Percentiles rank a stretch among this genome's conserved stretches.
Conservation (phyloP, 495 filamentous ascomycete genomes). For the Penicillium bovifimosum region DNA sequence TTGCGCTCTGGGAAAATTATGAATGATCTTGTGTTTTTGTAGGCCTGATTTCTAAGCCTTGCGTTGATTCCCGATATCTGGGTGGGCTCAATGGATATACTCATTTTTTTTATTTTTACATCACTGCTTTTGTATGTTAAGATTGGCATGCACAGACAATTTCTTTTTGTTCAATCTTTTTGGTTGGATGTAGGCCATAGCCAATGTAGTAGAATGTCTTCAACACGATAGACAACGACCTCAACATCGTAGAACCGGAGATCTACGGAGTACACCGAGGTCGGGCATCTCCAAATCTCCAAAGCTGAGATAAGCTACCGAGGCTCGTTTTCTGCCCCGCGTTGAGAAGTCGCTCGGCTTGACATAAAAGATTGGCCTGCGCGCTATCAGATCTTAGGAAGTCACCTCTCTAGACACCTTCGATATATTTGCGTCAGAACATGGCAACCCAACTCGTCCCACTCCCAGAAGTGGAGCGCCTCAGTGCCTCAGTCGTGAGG, state of each 20-base stretch:
- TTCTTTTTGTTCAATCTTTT: constrained; percentile 15
- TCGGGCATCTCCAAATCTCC: background rate
- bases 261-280: background rate
- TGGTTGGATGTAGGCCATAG: background rate
- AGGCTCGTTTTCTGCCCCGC: constrained; percentile 21
- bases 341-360: background rate
- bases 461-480: constrained; percentile 59
- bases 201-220: no score
- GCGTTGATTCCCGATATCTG: constrained; percentile 32
- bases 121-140: constrained; percentile 40
- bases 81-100: constrained; percentile 46
- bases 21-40: constrained; percentile 37
- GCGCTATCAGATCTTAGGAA: constrained; percentile 4
- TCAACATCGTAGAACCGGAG: background rate
- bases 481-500: constrained; percentile 62
- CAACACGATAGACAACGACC: background rate
- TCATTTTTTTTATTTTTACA: constrained; percentile 35
- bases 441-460: constrained; percentile 47
- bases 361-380: background rate
- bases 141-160: constrained; percentile 39
- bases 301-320: constrained; percentile 29
- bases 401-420: background rate
- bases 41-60: constrained; percentile 24
- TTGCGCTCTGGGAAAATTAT: constrained; percentile 36
- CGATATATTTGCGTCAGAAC: background rate